Percentiles rank a stretch among this genome's conserved stretches.
Conservation (phyloP, 2,329 filamentous ascomycete genomes). For the Bipolaris bicolor region DNA sequence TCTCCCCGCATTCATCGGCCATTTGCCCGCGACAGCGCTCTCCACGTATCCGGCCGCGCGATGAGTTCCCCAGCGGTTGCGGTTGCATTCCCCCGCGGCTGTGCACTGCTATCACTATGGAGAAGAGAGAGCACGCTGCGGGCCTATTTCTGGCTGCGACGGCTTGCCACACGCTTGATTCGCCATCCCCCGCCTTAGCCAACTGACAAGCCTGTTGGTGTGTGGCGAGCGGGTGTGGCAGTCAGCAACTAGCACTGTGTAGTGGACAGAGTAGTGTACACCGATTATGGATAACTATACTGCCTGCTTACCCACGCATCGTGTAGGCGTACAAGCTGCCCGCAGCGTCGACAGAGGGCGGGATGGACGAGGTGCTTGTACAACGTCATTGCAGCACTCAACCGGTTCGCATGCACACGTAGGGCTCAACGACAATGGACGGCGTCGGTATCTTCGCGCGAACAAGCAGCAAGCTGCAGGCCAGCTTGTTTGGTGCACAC, state of each 20-base stretch:
- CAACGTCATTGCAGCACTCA: neutral
- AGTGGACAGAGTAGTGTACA: too few species aligned
- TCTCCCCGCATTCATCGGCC: conserved; percentile 2
- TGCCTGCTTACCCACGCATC: conserved; percentile 9
- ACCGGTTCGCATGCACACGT: neutral
- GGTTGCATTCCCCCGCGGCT: conserved; percentile 5
- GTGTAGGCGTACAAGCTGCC: neutral
- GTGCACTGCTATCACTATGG: too few species aligned
- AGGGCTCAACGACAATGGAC: conserved; percentile 1
- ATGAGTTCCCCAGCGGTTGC: conserved; percentile 1
- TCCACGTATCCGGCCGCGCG: conserved; percentile 3
- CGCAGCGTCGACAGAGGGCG: neutral
- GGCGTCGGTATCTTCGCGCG: conserved; percentile 9
- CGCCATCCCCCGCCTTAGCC: conserved; percentile 9
- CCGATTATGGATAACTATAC: neutral
- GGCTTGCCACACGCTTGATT: conserved; percentile 10
- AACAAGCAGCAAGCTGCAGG: conserved; percentile 4
- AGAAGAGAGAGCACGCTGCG: too few species aligned
- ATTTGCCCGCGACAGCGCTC: conserved; percentile 1
- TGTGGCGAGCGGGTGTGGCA: conserved; percentile 18
- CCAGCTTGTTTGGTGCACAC: neutral
- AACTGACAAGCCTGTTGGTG: conserved; percentile 10
- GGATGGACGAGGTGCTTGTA: neutral
- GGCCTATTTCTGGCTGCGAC: neutral
- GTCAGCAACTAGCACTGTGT: conserved; percentile 1